Conservation (phyloP, 345 rosid species). For the Tarenaya hassleriana region DNA sequence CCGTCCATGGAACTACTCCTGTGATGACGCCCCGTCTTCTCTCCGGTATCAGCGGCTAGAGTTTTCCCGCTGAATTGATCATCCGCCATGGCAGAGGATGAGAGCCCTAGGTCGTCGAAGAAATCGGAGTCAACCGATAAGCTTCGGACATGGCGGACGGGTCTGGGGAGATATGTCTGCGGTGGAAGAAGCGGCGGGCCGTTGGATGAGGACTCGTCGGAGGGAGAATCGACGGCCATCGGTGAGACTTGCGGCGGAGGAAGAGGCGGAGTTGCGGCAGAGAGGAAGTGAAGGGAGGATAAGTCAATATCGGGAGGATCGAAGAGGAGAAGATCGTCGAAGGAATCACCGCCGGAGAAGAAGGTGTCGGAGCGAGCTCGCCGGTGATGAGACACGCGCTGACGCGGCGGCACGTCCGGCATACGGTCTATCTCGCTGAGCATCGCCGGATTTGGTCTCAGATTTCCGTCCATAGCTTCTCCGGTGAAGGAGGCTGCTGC, state of each 20-base stretch:
- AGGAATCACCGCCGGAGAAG: slow-evolving; percentile 60
- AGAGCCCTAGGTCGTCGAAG: slow-evolving; percentile 47
- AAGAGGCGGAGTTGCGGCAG: slow-evolving; percentile 27
- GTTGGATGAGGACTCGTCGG: slow-evolving; percentile 64
- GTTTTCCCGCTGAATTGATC: slow-evolving; percentile 36
- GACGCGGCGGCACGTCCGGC: slow-evolving; percentile 53
- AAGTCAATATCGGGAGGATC: slow-evolving; percentile 81
- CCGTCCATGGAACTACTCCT: slow-evolving; percentile 89
- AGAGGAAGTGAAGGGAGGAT: slow-evolving; percentile 62
- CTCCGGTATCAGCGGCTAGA: slow-evolving; percentile 27
- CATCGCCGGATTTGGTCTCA: slow-evolving; percentile 10
- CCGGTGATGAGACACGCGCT: slow-evolving; percentile 63
- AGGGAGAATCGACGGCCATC: slow-evolving; percentile 48
- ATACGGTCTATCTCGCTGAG: slow-evolving; percentile 48
- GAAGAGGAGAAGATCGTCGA: slow-evolving; percentile 82
- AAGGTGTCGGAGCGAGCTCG: slow-evolving; percentile 87
- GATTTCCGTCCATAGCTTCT: slow-evolving; percentile 9
- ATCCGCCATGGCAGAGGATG: slow-evolving; percentile 25
- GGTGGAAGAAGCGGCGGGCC: slow-evolving; percentile 29
- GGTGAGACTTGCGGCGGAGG: slow-evolving; percentile 31
- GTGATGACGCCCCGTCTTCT: slow-evolving; percentile 41
- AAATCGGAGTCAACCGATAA: slow-evolving; percentile 87
- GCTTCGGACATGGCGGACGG: slow-evolving; percentile 60
- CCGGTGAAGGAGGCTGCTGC: slow-evolving; percentile 4
- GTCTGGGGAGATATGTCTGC: slow-evolving; percentile 31